Percentiles rank a stretch among this genome's conserved stretches.
These are phyloP conservation scores for Thermoascus crustaceus DNA, from an alignment of 2,329 filamentous ascomycete genomes.

Conservation along the genomic window DNA sequence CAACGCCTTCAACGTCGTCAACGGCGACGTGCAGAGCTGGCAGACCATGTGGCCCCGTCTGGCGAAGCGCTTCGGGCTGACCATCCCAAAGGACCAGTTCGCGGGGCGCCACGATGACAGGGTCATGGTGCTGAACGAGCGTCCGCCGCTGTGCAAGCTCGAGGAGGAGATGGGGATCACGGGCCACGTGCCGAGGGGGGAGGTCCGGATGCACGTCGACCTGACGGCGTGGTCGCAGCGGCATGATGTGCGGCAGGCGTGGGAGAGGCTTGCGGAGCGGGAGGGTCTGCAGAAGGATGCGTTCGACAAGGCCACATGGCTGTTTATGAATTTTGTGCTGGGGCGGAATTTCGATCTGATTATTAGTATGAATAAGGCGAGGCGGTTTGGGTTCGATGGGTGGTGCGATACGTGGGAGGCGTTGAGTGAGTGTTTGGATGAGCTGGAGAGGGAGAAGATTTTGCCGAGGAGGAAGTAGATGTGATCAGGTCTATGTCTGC, in stretches of 20 bases:
- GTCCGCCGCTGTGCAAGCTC: constrained; percentile 15
- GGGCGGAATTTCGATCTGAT: constrained; percentile 26
- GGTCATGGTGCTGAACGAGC: constrained; percentile 11
- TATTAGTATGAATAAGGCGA: constrained; percentile 38
- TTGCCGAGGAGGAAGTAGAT: constrained; percentile 10
- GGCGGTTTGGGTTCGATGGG: constrained; percentile 38
- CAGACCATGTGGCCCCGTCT: constrained; percentile 36
- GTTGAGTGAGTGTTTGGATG: constrained; percentile 27
- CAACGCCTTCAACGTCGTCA: constrained; percentile 36
- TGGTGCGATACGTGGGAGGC: constrained; percentile 33
- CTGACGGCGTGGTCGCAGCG: constrained; percentile 35
- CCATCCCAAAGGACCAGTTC: constrained; percentile 22
- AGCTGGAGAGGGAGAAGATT: constrained; percentile 18
- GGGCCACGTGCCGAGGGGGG: constrained; percentile 14
- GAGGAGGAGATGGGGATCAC: constrained; percentile 18
- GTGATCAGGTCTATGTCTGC: no score
- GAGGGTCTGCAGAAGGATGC: constrained; percentile 30
- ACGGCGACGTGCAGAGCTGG: constrained; percentile 32
- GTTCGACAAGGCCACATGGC: constrained; percentile 40
- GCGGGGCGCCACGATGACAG: constrained; percentile 10
- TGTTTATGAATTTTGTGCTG: constrained; percentile 36
- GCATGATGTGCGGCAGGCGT: constrained; percentile 30
- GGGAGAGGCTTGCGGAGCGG: constrained; percentile 27
- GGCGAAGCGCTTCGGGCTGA: constrained; percentile 26
- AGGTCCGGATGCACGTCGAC: constrained; percentile 25